These are phyloP conservation scores for Cystoisospora suis DNA, from an alignment of 169 alveolate genomes.

Conservation along the genomic window DNA sequence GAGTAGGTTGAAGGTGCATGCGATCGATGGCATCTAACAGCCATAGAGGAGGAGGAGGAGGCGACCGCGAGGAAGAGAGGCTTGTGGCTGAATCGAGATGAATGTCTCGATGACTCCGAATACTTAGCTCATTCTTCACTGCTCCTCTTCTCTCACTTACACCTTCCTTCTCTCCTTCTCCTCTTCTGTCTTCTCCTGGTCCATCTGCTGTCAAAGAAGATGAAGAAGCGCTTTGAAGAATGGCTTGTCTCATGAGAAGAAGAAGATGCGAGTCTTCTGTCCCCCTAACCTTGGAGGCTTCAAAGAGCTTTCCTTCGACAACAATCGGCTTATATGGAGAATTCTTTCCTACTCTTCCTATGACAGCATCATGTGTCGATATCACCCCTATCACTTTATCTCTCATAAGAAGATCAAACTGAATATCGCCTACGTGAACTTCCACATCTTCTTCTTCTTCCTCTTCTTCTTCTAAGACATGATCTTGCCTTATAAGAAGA, in stretches of 20 bases:
- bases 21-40: slow-evolving; percentile 14
- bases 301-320: not conserved
- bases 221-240: too few relatives aligned
- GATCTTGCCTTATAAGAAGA: not conserved
- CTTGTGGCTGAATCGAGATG: not conserved
- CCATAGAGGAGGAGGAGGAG: not conserved
- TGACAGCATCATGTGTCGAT: not conserved
- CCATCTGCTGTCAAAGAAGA: too few relatives aligned
- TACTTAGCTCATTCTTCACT: too few relatives aligned
- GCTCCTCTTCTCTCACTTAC: too few relatives aligned
- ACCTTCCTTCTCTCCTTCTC: too few relatives aligned
- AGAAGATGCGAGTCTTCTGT: not conserved
- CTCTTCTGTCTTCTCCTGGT: too few relatives aligned
- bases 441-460: not conserved
- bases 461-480: not conserved
- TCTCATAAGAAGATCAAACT: not conserved
- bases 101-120: not conserved
- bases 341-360: not conserved
- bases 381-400: not conserved
- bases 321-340: not conserved
- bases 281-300: not conserved
- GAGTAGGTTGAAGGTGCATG: slow-evolving; percentile 1
- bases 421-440: not conserved
- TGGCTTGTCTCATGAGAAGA: not conserved
- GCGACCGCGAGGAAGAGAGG: too few relatives aligned